Base-by-base conservation (phyloP, 768 basidiomycete species). In the Amanita subjunquillea region DNA sequence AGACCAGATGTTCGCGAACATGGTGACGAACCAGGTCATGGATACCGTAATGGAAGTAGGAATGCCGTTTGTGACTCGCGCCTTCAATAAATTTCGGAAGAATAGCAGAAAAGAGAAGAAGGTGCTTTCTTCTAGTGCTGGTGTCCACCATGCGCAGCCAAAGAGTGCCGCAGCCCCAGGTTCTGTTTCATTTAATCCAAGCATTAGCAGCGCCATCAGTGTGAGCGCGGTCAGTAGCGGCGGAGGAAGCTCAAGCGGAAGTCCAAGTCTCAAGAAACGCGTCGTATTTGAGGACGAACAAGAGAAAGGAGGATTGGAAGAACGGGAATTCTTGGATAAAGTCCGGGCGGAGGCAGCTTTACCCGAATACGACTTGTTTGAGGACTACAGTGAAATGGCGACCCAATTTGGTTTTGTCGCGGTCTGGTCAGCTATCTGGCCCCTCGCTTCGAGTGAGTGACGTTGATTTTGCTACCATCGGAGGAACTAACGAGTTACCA, bases 341-440 rank as follows among this genome's bases (percentile, higher is more conserved):
- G 85, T 96, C 23, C 73, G 91, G 53, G 70, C 71, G 47, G 85
- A 98, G 69, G 83, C 85, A 5, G 78, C 79, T 23, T 71, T 94
- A 45, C 88, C 93, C 0, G 83, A 83, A 37, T 93, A 94, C 60
- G 78, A 83, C 34, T 71, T 87, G 5, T 93, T 91, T 60, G 79
- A 73, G 49, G 95, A 97, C 68, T 99, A 95, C 67, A 83, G 82
- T 60, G 96, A 99, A 70, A 97, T 99, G 94, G 89, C 89, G 13
- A 86, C 87, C 7, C 91, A 94, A 61, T 96, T 95, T 64, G 94
- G 95, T 0, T 93, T 95, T 63, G 82, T 97, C 29, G 82, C 82
- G 6, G 72, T 97, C 20, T 98, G 93, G 91, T 88, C 84, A 43
- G 84, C 90, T 29, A 90, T 94, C 54, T 98, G 93, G 92, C 91